phyloP scores from a whole-genome alignment of 176 grass and related monocot genomes.

The Carex parvula region DNA sequence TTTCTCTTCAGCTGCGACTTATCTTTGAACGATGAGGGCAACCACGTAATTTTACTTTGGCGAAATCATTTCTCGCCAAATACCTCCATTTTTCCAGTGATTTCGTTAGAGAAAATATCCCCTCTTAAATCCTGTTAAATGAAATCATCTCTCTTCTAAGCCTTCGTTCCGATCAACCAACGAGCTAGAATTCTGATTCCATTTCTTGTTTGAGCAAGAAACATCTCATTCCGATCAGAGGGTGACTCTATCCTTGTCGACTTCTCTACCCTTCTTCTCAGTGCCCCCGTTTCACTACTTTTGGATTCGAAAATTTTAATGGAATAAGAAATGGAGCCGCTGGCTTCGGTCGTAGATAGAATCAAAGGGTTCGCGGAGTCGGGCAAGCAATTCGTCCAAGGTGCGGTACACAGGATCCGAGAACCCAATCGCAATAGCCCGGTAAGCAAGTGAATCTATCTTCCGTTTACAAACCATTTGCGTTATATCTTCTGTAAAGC shows the following conservation, averaged over 20 bases:
- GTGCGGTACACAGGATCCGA: slow-evolving; percentile 13
- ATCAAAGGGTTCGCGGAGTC: slow-evolving; percentile 47
- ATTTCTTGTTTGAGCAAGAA: no score
- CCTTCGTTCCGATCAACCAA: no score
- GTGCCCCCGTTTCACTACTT: background rate
- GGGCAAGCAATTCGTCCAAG: slow-evolving; percentile 54
- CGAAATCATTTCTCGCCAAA: no score
- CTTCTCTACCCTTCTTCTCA: background rate
- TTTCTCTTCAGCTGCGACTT: no score
- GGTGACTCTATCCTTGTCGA: background rate
- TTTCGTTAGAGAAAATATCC: no score
- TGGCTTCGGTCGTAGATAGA: slow-evolving; percentile 52
- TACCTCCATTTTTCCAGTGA: no score
- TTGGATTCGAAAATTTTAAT: background rate
- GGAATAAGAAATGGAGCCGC: slow-evolving; percentile 45
- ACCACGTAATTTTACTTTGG: no score
- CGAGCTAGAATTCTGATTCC: no score
- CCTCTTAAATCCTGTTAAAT: no score
- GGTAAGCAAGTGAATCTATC: slow-evolving; percentile 27
- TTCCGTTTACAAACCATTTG: background rate
- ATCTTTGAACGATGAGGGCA: no score
- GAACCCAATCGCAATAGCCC: slow-evolving; percentile 38
- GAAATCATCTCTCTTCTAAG: no score
- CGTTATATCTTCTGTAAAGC: background rate
- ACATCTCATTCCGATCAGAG: no score